These are phyloP conservation scores for Rubroboletus pulcherrimus DNA, from an alignment of 768 basidiomycete genomes.

Conservation along the genomic window DNA sequence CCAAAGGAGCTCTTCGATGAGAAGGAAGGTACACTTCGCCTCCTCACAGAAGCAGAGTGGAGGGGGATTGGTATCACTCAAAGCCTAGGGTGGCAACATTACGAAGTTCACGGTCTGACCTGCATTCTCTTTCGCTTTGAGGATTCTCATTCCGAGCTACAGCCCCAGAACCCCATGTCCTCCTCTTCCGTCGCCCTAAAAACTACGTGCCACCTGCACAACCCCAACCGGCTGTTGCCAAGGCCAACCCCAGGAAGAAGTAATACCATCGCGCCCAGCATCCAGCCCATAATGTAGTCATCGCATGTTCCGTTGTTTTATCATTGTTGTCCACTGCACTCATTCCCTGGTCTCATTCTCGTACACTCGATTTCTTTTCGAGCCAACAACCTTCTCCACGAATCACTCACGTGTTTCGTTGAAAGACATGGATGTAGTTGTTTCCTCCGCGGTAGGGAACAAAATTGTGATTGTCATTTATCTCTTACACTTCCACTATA, in stretches of 20 bases:
- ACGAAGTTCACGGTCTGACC: slow-evolving; percentile 85
- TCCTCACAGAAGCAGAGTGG: slow-evolving; percentile 89
- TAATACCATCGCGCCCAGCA: slow-evolving; percentile 18
- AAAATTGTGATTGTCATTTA: slow-evolving; percentile 7
- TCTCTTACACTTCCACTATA: slow-evolving; percentile 7
- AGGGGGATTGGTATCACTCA: slow-evolving; percentile 94
- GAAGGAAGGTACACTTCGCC: slow-evolving; percentile 74
- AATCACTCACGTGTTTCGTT: slow-evolving; percentile 4
- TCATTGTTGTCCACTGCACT: slow-evolving; percentile 20
- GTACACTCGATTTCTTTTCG: slow-evolving; percentile 9
- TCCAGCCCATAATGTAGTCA: slow-evolving; percentile 11
- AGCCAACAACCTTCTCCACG: slow-evolving; percentile 3
- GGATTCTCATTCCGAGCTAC: slow-evolving; percentile 12
- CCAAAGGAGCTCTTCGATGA: slow-evolving; percentile 82
- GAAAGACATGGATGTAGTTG: slow-evolving; percentile 8
- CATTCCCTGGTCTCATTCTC: slow-evolving; percentile 11
- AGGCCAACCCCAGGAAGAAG: slow-evolving; percentile 44
- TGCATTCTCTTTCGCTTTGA: neutral
- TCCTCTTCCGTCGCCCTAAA: slow-evolving; percentile 84
- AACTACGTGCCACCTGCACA: slow-evolving; percentile 57
- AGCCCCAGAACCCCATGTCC: slow-evolving; percentile 92
- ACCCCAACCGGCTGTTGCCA: slow-evolving; percentile 35
- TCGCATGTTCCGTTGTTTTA: slow-evolving; percentile 21
- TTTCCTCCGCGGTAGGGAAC: slow-evolving; percentile 5
- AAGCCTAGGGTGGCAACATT: slow-evolving; percentile 95